phyloP scores from a whole-genome alignment of 2,329 filamentous ascomycete genomes.

The Colletotrichum echinochloae region DNA sequence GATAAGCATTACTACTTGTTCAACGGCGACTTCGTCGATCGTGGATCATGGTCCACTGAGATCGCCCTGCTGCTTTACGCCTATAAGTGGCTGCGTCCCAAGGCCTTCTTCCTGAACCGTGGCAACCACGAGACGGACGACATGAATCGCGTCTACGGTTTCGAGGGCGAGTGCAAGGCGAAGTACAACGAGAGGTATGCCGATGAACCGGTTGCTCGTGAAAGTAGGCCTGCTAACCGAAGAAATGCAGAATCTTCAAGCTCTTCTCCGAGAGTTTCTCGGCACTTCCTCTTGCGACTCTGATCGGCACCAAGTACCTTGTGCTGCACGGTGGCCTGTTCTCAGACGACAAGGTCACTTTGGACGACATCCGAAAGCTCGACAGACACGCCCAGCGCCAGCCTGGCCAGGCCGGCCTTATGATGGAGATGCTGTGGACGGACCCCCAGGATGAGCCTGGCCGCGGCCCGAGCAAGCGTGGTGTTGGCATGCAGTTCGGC shows the following conservation, averaged over 20 bases:
- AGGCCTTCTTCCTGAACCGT: slow-evolving; percentile 92
- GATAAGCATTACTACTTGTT: slow-evolving; percentile 95
- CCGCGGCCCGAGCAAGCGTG: slow-evolving; percentile 93
- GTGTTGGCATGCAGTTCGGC: slow-evolving; percentile 95
- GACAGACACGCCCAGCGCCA: slow-evolving; percentile 92
- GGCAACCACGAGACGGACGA: slow-evolving; percentile 99
- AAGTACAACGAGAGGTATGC: slow-evolving; percentile 88
- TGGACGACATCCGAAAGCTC: slow-evolving; percentile 94
- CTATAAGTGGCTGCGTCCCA: slow-evolving; percentile 94
- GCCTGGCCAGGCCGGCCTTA: slow-evolving; percentile 91
- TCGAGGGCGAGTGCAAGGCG: slow-evolving; percentile 97
- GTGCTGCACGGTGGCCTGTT: slow-evolving; percentile 95
- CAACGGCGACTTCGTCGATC: slow-evolving; percentile 98
- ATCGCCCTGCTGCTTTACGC: slow-evolving; percentile 93
- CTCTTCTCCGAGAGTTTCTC: slow-evolving; percentile 99
- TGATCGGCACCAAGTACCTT: slow-evolving; percentile 91
- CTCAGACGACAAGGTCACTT: slow-evolving; percentile 90
- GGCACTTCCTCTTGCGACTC: slow-evolving; percentile 88
- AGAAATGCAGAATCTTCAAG: slow-evolving; percentile 80
- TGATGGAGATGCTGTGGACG: slow-evolving; percentile 99
- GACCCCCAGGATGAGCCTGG: slow-evolving; percentile 90
- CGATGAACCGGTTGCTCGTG: neutral
- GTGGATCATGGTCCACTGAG: slow-evolving; percentile 98
- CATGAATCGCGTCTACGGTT: slow-evolving; percentile 99
- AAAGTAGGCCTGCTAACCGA: slow-evolving; percentile 39